Percentiles rank a stretch among this genome's conserved stretches.
Evolutionary conservation across 2,329 filamentous ascomycete species (phyloP).

Genomic region (Colletotrichum tropicale): DNA sequence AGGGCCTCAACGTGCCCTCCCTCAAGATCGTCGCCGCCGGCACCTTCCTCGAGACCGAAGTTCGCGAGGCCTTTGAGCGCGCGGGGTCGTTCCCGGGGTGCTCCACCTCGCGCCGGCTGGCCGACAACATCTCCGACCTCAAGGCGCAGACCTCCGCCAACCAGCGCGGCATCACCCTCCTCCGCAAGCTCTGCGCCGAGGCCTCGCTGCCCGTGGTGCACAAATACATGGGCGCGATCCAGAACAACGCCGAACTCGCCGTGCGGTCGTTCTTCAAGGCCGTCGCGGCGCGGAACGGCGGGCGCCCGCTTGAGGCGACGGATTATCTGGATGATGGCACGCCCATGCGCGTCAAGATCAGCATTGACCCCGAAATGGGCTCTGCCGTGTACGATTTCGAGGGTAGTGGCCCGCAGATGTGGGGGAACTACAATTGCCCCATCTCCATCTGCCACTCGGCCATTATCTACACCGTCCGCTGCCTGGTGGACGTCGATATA

Average conservation of each 20-base stretch:
- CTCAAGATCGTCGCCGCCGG: constrained; percentile 41
- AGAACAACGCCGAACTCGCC: constrained; percentile 42
- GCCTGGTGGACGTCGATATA: constrained; percentile 37
- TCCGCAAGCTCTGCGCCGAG: constrained; percentile 37
- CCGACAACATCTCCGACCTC: constrained; percentile 47
- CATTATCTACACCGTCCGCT: constrained; percentile 42
- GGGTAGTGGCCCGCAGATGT: constrained; percentile 37
- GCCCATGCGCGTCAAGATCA: constrained; percentile 33
- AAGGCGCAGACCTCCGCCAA: constrained; percentile 50
- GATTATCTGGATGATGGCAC: constrained; percentile 44
- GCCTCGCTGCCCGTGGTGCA: constrained; percentile 35
- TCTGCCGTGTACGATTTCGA: constrained; percentile 40
- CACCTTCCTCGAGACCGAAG: constrained; percentile 36
- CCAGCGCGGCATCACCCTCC: constrained; percentile 39
- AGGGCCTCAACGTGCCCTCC: constrained; percentile 43
- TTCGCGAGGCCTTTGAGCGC: constrained; percentile 32
- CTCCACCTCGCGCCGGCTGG: constrained; percentile 37
- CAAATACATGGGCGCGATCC: constrained; percentile 44
- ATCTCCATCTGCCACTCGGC: constrained; percentile 40
- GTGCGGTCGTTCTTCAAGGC: constrained; percentile 33
- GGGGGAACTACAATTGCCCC: constrained; percentile 40
- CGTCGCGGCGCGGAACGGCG: constrained; percentile 15
- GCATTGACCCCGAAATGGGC: constrained; percentile 32
- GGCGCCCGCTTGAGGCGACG: constrained; percentile 22
- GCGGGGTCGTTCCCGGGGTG: constrained; percentile 40